A percentile compares a stretch with the other conserved stretches of the same genome.
These are phyloP conservation scores for Phoenix roebelenii DNA, from an alignment of 176 grass and related monocot species.

Conservation along the genomic window DNA sequence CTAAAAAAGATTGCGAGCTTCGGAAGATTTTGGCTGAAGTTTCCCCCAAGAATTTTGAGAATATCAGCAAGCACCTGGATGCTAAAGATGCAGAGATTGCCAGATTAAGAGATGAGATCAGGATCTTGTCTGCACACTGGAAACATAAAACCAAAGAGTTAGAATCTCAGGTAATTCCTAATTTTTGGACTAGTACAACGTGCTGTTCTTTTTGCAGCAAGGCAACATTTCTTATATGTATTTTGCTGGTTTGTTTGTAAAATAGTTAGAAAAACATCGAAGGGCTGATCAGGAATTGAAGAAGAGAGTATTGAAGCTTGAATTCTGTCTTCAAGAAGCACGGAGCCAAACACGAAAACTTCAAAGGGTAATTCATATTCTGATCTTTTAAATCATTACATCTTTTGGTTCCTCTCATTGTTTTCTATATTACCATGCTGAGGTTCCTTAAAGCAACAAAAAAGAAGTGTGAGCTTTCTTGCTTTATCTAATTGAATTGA, in stretches of 20 bases:
- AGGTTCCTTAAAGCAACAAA: no score
- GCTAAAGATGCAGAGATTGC: constrained; percentile 72
- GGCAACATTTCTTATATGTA: neutral
- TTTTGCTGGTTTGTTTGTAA: neutral
- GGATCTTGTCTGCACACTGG: constrained; percentile 74
- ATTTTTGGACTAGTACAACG: neutral
- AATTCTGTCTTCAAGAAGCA: constrained; percentile 94
- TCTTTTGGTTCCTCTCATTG: neutral
- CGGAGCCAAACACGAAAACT: constrained; percentile 78
- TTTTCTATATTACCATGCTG: neutral
- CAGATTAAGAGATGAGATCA: constrained; percentile 79
- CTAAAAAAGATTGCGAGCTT: constrained; percentile 52
- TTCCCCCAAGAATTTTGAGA: constrained; percentile 73
- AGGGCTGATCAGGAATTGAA: constrained; percentile 83
- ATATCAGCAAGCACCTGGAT: constrained; percentile 59
- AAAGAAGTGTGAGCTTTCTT: no score
- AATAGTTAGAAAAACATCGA: constrained; percentile 71
- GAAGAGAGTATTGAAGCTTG: constrained; percentile 86
- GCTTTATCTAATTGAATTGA: no score
- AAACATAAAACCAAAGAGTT: constrained; percentile 78
- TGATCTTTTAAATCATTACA: neutral
- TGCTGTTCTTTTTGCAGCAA: no score
- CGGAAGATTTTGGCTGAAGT: constrained; percentile 62
- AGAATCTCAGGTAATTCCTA: constrained; percentile 46
- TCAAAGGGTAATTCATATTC: constrained; percentile 48